Evolutionary conservation across 805 yeast species (phyloP).

Genomic region (Ogataea minuta): DNA sequence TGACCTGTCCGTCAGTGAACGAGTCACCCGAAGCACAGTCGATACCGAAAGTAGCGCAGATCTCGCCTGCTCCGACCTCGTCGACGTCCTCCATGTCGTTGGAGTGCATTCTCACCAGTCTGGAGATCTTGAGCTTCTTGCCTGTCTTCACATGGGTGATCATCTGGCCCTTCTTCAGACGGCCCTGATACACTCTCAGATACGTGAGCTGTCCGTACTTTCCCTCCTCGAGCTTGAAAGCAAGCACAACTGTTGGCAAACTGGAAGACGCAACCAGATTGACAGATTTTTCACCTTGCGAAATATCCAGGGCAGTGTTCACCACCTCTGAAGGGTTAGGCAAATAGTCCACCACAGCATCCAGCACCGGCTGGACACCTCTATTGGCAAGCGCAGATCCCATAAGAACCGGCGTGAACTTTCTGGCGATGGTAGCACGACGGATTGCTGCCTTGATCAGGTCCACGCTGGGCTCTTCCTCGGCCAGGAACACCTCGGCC

Average conservation of each 20-base stretch:
- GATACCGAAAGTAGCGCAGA: conserved; percentile 98
- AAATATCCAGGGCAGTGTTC: conserved; percentile 82
- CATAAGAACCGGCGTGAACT: conserved; percentile 98
- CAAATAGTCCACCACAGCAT: conserved; percentile 91
- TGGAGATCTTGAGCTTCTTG: conserved; percentile 86
- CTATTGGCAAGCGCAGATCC: conserved; percentile 97
- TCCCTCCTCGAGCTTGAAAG: conserved; percentile 99
- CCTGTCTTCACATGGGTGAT: conserved; percentile 89
- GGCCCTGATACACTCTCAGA: conserved; percentile 96
- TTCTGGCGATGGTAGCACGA: conserved; percentile 91
- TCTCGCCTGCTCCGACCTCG: conserved; percentile 96
- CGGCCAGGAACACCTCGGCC: conserved; percentile 90
- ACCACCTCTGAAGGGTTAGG: conserved; percentile 94
- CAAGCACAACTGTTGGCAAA: conserved; percentile 90
- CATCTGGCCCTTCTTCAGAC: conserved; percentile 83
- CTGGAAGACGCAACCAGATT: conserved; percentile 68
- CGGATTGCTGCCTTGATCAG: conserved; percentile 90
- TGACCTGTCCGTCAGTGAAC: conserved; percentile 78
- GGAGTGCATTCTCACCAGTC: conserved; percentile 97
- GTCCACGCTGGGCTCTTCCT: conserved; percentile 77
- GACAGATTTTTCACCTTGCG: conserved; percentile 63
- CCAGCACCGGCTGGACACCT: conserved; percentile 93
- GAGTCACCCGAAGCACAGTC: conserved; percentile 99
- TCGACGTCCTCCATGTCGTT: conserved; percentile 98
- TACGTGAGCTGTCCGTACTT: conserved; percentile 97